Base-by-base conservation (phyloP, 1,284 basidiomycete genomes). In the Heterobasidion parviporum region DNA sequence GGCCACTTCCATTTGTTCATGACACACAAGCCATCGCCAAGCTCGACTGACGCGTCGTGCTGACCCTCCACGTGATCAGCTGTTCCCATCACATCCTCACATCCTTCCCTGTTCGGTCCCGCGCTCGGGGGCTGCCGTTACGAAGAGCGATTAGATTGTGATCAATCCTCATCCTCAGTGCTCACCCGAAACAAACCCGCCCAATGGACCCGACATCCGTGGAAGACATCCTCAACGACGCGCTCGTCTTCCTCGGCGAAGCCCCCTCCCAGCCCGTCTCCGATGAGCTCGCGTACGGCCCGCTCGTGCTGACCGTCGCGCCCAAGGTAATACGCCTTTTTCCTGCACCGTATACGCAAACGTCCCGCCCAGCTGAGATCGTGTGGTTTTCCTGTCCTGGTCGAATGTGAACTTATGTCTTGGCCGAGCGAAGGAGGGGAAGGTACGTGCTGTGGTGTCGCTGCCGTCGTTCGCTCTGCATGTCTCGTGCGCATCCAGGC, bases 141-240 rank as follows among this genome's bases (percentile, higher is more conserved):
- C 26, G 26, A 26, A 4, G 26, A 26, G 1, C 4, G 26, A 26
- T 26, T 26, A 26, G 26, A 26, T 26, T 5, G 26, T 4, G 26
- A 26, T 26, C 26, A 5, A 26, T 26, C 4, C 26, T 26, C 5
- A 26, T 26, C 26, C 26, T 4, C 26, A 26, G 26, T 26, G 26
- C 26, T 41, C 38, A 41, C 38, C 38, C 10, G 38, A 41, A 41
- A 41, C 38, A 2, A 41, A 41, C 38, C 3, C 8, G 8, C 8
- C 38, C 10, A 41, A 57, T 57, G 56, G 53, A 57, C 47, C 49
- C 20, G 20, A 63, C 68, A 51, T 64, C 69, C 47, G 63, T 66
- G 18, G 77, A 78, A 62, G 78, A 79, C 58, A 77, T 81, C 55
- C 60, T 81, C 10, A 74, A 69, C 54, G 78, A 82, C 56, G 70